Evolutionary conservation across 176 grass and related monocot species (phyloP).

Genomic region (Aegilops umbellulata): DNA sequence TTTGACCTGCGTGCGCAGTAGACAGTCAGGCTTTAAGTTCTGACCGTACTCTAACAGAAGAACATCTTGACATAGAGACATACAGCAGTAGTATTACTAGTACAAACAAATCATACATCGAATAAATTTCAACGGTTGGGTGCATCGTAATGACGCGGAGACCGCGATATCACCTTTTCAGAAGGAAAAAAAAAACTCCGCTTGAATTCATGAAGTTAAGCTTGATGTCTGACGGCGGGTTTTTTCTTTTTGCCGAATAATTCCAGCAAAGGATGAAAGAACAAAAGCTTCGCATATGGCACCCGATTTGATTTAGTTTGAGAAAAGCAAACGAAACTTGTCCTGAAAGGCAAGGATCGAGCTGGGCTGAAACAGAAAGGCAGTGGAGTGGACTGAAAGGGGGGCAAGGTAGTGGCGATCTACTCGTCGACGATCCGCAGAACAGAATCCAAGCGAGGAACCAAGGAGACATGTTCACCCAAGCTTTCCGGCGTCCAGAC

Average conservation of each 20-base stretch:
- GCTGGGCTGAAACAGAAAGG: not conserved
- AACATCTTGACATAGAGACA: not conserved
- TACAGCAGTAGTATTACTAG: too few relatives aligned
- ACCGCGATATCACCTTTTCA: too few relatives aligned
- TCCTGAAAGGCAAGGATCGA: not conserved
- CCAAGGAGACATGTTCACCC: not conserved
- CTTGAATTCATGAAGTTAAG: not conserved
- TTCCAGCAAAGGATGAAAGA: not conserved
- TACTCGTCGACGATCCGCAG: not conserved
- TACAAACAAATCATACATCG: too few relatives aligned
- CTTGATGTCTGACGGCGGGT: not conserved
- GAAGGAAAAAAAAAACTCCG: too few relatives aligned
- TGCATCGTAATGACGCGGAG: too few relatives aligned
- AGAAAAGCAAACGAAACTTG: not conserved
- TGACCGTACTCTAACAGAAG: not conserved
- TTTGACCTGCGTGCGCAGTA: not conserved
- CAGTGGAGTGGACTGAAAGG: not conserved
- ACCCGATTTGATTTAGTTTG: not conserved
- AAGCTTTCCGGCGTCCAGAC: not conserved
- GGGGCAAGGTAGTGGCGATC: not conserved
- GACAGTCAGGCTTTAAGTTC: not conserved
- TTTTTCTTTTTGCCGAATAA: not conserved
- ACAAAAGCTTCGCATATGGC: too few relatives aligned
- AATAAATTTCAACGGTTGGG: too few relatives aligned
- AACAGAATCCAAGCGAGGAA: not conserved